Conservation (phyloP, 2,329 filamentous ascomycete species). For the Fusarium illudens region DNA sequence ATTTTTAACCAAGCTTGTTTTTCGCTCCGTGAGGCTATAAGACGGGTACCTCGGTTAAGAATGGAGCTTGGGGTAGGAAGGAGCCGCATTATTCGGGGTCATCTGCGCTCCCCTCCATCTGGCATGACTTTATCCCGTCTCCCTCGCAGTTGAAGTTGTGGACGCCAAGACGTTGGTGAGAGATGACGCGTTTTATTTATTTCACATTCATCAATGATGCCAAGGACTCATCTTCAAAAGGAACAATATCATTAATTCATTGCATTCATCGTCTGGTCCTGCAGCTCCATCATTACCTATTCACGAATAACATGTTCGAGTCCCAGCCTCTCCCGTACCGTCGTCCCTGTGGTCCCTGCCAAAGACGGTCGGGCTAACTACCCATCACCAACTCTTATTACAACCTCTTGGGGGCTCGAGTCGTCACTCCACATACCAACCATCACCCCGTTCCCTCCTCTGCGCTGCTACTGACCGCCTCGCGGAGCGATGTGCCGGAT, state of each 20-base stretch:
- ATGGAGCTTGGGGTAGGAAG: neutral
- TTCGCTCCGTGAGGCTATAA: neutral
- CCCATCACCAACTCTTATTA: neutral
- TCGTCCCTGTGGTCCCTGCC: neutral
- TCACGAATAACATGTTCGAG: neutral
- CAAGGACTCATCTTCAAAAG: neutral
- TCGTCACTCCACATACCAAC: neutral
- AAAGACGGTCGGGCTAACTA: neutral
- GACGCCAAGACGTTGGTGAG: neutral
- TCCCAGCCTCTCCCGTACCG: neutral
- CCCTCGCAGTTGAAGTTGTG: neutral
- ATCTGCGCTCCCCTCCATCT: neutral
- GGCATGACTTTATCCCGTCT: neutral
- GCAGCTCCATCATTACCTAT: too few species aligned
- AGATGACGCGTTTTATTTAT: neutral
- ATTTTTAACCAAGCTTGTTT: neutral
- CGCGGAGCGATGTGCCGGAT: neutral
- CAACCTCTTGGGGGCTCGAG: neutral
- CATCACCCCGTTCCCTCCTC: neutral
- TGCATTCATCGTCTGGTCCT: neutral
- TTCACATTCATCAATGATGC: neutral
- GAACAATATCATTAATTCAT: neutral
- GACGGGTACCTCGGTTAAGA: neutral
- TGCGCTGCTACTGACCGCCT: neutral
- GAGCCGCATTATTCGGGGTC: conserved; percentile 6